Evolutionary conservation across 345 rosid genomes (phyloP).

Genomic region (Arabidopsis suecica): DNA sequence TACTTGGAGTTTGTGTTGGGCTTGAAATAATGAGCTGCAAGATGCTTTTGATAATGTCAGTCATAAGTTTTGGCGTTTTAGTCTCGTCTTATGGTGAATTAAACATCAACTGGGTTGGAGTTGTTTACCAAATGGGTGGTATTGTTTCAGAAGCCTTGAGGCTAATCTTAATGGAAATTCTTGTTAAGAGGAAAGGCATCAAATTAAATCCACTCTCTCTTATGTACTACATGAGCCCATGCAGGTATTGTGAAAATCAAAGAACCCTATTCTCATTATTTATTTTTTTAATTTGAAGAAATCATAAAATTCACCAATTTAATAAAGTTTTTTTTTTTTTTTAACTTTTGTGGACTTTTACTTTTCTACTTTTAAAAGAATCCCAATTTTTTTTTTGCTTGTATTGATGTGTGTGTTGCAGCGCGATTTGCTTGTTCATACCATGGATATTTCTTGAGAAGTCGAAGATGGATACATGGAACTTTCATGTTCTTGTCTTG

Average conservation of each 20-base stretch:
- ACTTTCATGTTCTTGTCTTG: background rate
- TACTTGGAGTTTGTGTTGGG: slow-evolving; percentile 87
- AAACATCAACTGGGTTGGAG: slow-evolving; percentile 73
- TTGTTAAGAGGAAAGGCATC: background rate
- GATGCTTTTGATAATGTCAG: slow-evolving; percentile 83
- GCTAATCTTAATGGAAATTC: background rate
- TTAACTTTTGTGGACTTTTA: too few species aligned
- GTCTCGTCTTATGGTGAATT: slow-evolving; percentile 89
- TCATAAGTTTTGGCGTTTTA: slow-evolving; percentile 83
- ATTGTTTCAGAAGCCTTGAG: slow-evolving; percentile 78
- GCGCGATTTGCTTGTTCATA: background rate
- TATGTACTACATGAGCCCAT: slow-evolving; percentile 3
- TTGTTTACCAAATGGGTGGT: slow-evolving; percentile 95
- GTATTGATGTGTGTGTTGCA: background rate
- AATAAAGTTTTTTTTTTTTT: too few species aligned
- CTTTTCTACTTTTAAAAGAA: too few species aligned
- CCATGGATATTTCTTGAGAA: slow-evolving; percentile 1
- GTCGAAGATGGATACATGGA: background rate
- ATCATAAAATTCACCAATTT: too few species aligned
- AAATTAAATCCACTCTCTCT: background rate
- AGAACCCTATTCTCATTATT: too few species aligned
- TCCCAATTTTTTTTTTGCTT: background rate
- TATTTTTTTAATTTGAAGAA: too few species aligned
- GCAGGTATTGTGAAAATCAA: background rate
- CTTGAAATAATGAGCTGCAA: slow-evolving; percentile 85